Conservation (phyloP, 495 filamentous ascomycete species). For the Aspergillus bertholletiae region DNA sequence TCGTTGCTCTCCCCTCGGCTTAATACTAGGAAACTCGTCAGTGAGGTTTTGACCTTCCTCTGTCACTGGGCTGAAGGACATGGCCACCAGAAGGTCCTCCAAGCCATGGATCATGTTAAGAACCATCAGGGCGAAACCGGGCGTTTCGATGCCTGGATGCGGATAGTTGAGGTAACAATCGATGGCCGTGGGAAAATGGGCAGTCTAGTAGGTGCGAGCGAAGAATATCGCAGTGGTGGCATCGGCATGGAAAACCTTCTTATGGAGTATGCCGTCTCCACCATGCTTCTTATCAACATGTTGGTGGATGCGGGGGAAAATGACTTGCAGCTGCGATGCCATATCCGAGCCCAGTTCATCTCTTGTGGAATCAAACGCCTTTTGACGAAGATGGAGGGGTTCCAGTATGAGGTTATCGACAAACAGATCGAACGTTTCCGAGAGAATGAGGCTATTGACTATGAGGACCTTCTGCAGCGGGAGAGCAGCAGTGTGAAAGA, state of each 20-base stretch:
- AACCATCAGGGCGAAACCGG: conserved; percentile 87
- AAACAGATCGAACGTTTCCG: conserved; percentile 95
- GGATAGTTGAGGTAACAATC: conserved; percentile 94
- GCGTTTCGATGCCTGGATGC: conserved; percentile 98
- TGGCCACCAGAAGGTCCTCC: conserved; percentile 91
- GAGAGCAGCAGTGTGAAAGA: conserved; percentile 90
- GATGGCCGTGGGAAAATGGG: conserved; percentile 98
- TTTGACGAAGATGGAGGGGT: conserved; percentile 93
- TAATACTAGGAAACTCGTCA: conserved; percentile 90
- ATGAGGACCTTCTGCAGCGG: conserved; percentile 91
- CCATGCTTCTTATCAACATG: conserved; percentile 94
- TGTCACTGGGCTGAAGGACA: conserved; percentile 95
- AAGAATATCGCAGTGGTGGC: conserved; percentile 93
- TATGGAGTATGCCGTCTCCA: conserved; percentile 98
- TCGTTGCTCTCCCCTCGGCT: conserved; percentile 86
- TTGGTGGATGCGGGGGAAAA: conserved; percentile 85
- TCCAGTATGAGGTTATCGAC: conserved; percentile 97
- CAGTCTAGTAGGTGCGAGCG: conserved; percentile 91
- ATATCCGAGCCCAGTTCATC: conserved; percentile 94
- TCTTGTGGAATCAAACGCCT: conserved; percentile 95
- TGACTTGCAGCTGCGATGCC: conserved; percentile 86
- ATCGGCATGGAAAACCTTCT: conserved; percentile 98
- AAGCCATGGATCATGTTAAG: conserved; percentile 91
- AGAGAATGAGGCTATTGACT: conserved; percentile 93
- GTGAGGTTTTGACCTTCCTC: conserved; percentile 93